These are phyloP conservation scores for Prunus kanzakura DNA, from an alignment of 306 rosid genomes.

Conservation along the genomic window DNA sequence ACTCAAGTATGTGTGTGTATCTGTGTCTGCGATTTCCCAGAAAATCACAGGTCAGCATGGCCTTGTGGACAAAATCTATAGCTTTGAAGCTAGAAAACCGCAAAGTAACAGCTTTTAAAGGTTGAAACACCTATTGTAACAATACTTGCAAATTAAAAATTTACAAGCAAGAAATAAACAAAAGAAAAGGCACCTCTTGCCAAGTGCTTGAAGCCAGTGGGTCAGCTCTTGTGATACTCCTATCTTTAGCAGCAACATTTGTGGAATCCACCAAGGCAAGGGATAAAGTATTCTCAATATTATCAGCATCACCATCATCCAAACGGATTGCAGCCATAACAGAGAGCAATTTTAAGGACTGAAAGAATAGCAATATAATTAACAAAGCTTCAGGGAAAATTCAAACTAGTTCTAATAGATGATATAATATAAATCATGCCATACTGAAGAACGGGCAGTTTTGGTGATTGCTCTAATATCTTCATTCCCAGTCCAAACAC, in stretches of 20 bases:
- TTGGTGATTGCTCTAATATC: conserved; percentile 91
- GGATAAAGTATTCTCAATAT: conserved; percentile 61
- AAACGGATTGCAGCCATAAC: conserved; percentile 88
- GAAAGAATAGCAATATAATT: conserved; percentile 25
- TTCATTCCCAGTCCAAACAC: conserved; percentile 92
- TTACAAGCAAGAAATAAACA: conserved; percentile 20
- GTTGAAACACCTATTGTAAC: neutral
- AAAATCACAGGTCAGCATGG: neutral
- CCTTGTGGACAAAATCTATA: neutral
- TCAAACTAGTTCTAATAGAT: conserved; percentile 7
- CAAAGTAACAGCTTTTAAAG: neutral
- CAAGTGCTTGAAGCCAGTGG: conserved; percentile 93
- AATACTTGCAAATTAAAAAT: conserved; percentile 1
- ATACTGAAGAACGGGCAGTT: conserved; percentile 85
- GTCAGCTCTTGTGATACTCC: conserved; percentile 54
- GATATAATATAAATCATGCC: conserved; percentile 21
- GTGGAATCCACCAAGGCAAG: conserved; percentile 62
- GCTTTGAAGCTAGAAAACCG: neutral
- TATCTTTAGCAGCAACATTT: conserved; percentile 43
- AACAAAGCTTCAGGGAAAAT: conserved; percentile 8
- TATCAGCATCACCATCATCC: conserved; percentile 58
- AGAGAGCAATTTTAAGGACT: conserved; percentile 91
- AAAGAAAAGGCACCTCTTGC: conserved; percentile 58
- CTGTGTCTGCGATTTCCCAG: neutral
- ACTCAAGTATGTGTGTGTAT: too few relatives aligned